A percentile compares a stretch with the other conserved stretches of the same genome.
Evolutionary conservation across 129 eudicot genomes (phyloP).

Genomic region (Cynara cardunculus): DNA sequence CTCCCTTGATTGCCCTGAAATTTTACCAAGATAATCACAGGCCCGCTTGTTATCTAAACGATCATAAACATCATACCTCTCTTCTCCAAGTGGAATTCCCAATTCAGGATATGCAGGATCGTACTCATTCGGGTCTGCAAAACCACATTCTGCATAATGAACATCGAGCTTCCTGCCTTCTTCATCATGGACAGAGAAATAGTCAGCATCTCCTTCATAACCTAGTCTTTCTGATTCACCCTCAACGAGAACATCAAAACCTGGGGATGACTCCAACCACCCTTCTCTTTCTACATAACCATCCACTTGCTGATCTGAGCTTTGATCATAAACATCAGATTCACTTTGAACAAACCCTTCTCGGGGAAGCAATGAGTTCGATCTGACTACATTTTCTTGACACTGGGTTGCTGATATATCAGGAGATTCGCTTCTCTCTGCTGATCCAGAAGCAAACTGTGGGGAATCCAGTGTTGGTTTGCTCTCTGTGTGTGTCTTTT

Average conservation of each 20-base stretch:
- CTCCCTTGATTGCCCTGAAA: constrained; percentile 25
- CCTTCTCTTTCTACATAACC: constrained; percentile 37
- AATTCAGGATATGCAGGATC: constrained; percentile 20
- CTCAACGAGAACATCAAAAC: constrained; percentile 62
- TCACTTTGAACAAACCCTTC: constrained; percentile 25
- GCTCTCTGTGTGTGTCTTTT: constrained; percentile 8
- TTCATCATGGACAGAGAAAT: constrained; percentile 16
- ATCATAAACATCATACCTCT: constrained; percentile 18
- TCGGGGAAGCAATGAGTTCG: constrained; percentile 17
- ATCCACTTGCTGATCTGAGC: constrained; percentile 31
- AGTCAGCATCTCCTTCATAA: constrained; percentile 37
- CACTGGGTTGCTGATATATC: constrained; percentile 10
- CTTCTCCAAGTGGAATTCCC: constrained; percentile 12
- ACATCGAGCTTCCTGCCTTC: constrained; percentile 28
- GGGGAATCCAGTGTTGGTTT: constrained; percentile 5
- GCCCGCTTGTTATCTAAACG: constrained; percentile 9
- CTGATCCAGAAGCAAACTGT: constrained; percentile 7
- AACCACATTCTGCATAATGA: constrained; percentile 12
- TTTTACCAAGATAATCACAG: neutral
- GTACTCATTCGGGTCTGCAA: constrained; percentile 11
- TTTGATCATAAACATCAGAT: constrained; percentile 29
- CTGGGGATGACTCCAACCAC: constrained; percentile 46
- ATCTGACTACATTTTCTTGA: constrained; percentile 28
- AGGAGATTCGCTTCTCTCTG: constrained; percentile 23
- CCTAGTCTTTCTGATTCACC: constrained; percentile 29